A percentile compares a stretch with the other conserved stretches of the same genome.
phyloP scores from a whole-genome alignment of 306 rosid genomes.

The Alnus rubra region DNA sequence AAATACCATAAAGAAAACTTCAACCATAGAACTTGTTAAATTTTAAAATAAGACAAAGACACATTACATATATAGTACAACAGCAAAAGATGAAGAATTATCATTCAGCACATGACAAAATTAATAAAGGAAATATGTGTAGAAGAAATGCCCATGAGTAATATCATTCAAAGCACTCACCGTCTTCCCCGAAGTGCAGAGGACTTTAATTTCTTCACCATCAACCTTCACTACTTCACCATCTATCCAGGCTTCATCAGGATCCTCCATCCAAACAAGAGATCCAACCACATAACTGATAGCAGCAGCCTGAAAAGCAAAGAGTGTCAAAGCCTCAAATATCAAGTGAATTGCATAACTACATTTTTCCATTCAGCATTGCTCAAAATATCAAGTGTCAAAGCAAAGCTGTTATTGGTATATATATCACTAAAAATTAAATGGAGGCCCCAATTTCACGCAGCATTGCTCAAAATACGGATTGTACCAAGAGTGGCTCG shows the following conservation, averaged over 20 bases:
- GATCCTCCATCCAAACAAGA: constrained; percentile 90
- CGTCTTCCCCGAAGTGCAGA: constrained; percentile 84
- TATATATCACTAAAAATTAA: background rate
- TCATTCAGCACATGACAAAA: background rate
- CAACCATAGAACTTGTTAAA: background rate
- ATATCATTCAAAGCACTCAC: constrained; percentile 49
- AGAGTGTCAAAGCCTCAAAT: constrained; percentile 16
- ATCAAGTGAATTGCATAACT: constrained; percentile 18
- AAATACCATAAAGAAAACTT: background rate
- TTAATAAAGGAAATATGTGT: background rate
- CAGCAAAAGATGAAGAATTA: background rate
- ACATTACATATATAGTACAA: background rate
- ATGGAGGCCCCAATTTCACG: background rate
- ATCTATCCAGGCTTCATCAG: constrained; percentile 85
- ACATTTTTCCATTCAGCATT: background rate
- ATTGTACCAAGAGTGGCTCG: background rate
- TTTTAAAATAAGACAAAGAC: no score
- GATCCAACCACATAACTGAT: constrained; percentile 70
- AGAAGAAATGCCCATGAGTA: constrained; percentile 3
- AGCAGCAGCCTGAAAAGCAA: constrained; percentile 62
- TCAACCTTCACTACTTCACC: constrained; percentile 82
- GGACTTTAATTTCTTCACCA: constrained; percentile 77
- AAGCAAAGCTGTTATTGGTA: background rate
- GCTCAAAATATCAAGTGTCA: no score
- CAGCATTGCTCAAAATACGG: background rate